Conservation (phyloP, 305 asterid genomes). For the Fraxinus velutina region DNA sequence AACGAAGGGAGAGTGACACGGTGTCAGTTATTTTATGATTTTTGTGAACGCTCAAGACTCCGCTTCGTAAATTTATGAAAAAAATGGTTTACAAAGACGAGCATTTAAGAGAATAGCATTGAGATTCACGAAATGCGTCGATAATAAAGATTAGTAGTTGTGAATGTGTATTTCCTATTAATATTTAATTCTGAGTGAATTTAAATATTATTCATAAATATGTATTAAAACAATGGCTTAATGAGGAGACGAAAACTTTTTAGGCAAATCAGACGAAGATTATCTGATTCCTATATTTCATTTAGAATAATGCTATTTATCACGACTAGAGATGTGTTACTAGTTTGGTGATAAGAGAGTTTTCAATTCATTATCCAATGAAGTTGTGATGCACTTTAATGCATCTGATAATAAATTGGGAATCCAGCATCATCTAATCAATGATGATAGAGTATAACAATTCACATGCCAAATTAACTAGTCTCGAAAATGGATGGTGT, state of each 20-base stretch:
- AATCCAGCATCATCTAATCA: background rate
- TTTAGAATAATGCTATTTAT: background rate
- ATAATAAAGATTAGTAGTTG: background rate
- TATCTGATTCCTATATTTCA: background rate
- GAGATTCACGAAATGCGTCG: too few species aligned
- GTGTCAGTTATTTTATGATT: background rate
- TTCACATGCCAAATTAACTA: background rate
- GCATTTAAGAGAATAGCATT: background rate
- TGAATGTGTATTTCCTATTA: too few species aligned
- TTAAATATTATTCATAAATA: too few species aligned
- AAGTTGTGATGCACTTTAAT: background rate
- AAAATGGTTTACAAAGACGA: background rate
- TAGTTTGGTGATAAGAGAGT: background rate
- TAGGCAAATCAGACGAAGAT: background rate
- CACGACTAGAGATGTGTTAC: background rate
- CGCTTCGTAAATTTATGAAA: background rate
- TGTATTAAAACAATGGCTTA: background rate
- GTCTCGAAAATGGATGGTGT: background rate
- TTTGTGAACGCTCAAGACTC: background rate
- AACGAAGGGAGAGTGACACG: constrained; percentile 23
- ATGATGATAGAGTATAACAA: background rate
- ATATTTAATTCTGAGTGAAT: too few species aligned
- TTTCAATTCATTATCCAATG: background rate
- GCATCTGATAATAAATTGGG: too few species aligned
- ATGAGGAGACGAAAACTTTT: background rate